These are phyloP conservation scores for Xylaria sp. DNA, from an alignment of 495 filamentous ascomycete genomes.

Conservation along the genomic window DNA sequence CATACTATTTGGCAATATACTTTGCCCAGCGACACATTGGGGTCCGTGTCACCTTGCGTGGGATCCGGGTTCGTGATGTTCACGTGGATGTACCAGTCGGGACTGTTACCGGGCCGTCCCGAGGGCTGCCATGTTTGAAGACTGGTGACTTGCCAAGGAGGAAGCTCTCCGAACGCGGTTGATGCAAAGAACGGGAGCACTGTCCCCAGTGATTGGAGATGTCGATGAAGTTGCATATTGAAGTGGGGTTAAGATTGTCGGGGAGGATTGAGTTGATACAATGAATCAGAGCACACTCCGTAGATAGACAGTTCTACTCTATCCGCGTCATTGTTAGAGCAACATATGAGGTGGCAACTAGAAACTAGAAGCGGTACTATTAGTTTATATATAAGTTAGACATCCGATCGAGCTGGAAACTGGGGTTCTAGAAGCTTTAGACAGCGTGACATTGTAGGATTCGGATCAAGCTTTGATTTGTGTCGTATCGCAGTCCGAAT, in stretches of 20 bases:
- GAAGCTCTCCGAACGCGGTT: background rate
- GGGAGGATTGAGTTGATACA: background rate
- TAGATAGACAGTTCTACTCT: background rate
- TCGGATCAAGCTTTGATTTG: background rate
- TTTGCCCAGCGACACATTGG: background rate
- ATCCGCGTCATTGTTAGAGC: background rate
- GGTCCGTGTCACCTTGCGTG: background rate
- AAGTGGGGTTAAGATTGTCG: background rate
- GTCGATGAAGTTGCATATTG: constrained; percentile 2
- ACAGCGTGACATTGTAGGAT: background rate
- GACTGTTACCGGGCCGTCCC: constrained; percentile 8
- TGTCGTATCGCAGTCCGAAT: background rate
- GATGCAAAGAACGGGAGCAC: background rate
- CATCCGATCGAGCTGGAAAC: background rate
- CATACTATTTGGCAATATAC: constrained; percentile 18
- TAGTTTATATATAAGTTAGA: background rate
- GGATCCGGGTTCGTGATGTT: constrained; percentile 24
- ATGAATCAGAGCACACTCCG: background rate
- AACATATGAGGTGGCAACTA: background rate
- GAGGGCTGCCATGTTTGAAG: constrained; percentile 9
- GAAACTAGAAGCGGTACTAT: too few relatives aligned
- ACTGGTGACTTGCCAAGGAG: constrained; percentile 1
- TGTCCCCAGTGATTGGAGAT: background rate
- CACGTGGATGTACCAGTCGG: constrained; percentile 13
- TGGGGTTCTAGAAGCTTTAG: background rate